A percentile compares a stretch with the other conserved stretches of the same genome.
Evolutionary conservation across 352 stramenopile genomes (phyloP).

Genomic region (Peronospora tabacina): DNA sequence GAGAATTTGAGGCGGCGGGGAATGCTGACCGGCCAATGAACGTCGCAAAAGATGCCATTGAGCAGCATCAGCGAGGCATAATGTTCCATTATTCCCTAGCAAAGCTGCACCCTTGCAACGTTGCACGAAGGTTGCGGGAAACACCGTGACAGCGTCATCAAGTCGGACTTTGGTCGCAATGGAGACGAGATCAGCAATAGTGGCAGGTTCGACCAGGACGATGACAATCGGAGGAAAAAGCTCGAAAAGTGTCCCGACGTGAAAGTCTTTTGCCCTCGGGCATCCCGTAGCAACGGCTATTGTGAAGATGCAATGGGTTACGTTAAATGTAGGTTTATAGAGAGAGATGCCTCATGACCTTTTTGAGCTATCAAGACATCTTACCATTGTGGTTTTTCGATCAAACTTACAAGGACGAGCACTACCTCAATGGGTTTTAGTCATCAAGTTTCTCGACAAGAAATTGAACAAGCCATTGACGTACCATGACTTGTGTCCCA

Average conservation of each 20-base stretch:
- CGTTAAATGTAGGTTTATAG: slow-evolving; percentile 40
- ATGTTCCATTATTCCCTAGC: too few relatives aligned
- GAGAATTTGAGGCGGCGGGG: slow-evolving; percentile 28
- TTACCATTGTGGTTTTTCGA: neutral
- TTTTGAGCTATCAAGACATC: neutral
- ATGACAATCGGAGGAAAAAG: slow-evolving; percentile 34
- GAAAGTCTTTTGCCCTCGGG: slow-evolving; percentile 45
- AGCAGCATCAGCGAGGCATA: slow-evolving; percentile 27
- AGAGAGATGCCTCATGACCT: neutral
- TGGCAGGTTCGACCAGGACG: slow-evolving; percentile 26
- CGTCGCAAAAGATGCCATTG: slow-evolving; percentile 25
- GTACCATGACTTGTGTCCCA: slow-evolving; percentile 53
- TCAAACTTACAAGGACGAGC: slow-evolving; percentile 39
- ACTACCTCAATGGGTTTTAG: slow-evolving; percentile 42
- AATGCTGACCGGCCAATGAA: slow-evolving; percentile 31
- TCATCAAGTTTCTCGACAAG: slow-evolving; percentile 29
- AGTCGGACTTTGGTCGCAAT: slow-evolving; percentile 26
- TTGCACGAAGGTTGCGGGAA: slow-evolving; percentile 43
- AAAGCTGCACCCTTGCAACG: slow-evolving; percentile 41
- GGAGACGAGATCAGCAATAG: slow-evolving; percentile 9
- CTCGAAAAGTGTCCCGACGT: slow-evolving; percentile 47
- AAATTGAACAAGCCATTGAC: slow-evolving; percentile 20
- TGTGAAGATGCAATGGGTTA: slow-evolving; percentile 72
- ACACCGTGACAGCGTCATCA: slow-evolving; percentile 36
- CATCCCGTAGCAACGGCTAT: slow-evolving; percentile 50